Conservation (phyloP, 2,329 filamentous ascomycete genomes). For the Ophiostoma quercus region DNA sequence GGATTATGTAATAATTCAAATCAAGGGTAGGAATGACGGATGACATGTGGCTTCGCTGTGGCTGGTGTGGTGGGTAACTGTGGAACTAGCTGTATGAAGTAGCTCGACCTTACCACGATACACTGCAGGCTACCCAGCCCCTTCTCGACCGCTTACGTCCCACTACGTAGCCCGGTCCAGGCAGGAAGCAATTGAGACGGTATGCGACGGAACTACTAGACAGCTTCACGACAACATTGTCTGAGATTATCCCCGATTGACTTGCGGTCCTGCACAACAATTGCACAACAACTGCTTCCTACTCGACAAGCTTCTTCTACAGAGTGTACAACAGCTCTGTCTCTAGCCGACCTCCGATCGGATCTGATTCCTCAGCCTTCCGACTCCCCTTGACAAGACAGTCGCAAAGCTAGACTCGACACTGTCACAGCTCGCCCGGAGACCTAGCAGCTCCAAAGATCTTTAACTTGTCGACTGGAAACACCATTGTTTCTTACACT, state of each 20-base stretch:
- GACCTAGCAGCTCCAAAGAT: neutral
- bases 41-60: neutral
- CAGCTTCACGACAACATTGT: neutral
- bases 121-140: neutral
- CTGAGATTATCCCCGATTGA: neutral
- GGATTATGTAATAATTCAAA: neutral
- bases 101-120: neutral
- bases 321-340: neutral
- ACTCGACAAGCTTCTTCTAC: neutral
- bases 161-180: slow-evolving; percentile 2
- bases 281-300: neutral
- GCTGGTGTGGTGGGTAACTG: neutral
- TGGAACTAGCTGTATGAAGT: neutral
- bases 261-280: neutral
- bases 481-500: neutral
- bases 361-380: neutral
- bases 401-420: neutral
- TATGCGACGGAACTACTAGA: neutral
- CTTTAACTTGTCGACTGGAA: neutral
- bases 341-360: neutral
- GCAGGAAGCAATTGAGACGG: slow-evolving; percentile 6
- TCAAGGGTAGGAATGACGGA: neutral
- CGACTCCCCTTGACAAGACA: neutral
- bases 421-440: neutral
- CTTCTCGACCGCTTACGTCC: slow-evolving; percentile 5